Evolutionary conservation across 192 early-diverging fungal genomes (phyloP).

Genomic region (Dissophora globulifera): DNA sequence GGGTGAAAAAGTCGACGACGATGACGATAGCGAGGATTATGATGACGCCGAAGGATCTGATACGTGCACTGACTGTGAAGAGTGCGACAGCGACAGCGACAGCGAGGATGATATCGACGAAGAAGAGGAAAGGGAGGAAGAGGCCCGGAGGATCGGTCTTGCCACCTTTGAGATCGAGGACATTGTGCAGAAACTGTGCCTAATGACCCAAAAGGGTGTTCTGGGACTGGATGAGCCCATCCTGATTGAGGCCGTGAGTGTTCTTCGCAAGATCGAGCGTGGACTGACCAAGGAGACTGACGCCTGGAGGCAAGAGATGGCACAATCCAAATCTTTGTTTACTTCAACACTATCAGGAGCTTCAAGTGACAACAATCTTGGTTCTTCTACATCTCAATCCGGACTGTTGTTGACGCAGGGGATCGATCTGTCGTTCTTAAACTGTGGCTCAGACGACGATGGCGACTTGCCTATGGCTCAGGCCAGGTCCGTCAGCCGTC

Average conservation of each 20-base stretch:
- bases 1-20: neutral
- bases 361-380: neutral
- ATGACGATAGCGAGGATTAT: neutral
- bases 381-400: neutral
- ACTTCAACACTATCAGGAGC: constrained; percentile 7
- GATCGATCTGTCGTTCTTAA: constrained; percentile 37
- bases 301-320: constrained; percentile 1
- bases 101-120: constrained; percentile 12
- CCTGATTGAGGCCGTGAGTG: constrained; percentile 31
- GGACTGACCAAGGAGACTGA: constrained; percentile 25
- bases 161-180: constrained; percentile 44
- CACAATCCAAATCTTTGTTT: constrained; percentile 20
- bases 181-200: constrained; percentile 45
- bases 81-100: constrained; percentile 7
- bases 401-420: constrained; percentile 35
- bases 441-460: constrained; percentile 5
- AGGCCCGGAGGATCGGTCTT: constrained; percentile 33
- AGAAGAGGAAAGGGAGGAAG: constrained; percentile 35
- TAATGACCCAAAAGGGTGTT: constrained; percentile 43
- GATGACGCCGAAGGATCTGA: constrained; percentile 1
- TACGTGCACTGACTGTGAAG: constrained; percentile 19
- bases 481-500: neutral
- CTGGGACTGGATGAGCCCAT: constrained; percentile 42
- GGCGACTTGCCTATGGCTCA: neutral
- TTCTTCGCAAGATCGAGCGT: constrained; percentile 41